phyloP scores from a whole-genome alignment of 208 protist genomes.

The Wallacemonas sp. region DNA sequence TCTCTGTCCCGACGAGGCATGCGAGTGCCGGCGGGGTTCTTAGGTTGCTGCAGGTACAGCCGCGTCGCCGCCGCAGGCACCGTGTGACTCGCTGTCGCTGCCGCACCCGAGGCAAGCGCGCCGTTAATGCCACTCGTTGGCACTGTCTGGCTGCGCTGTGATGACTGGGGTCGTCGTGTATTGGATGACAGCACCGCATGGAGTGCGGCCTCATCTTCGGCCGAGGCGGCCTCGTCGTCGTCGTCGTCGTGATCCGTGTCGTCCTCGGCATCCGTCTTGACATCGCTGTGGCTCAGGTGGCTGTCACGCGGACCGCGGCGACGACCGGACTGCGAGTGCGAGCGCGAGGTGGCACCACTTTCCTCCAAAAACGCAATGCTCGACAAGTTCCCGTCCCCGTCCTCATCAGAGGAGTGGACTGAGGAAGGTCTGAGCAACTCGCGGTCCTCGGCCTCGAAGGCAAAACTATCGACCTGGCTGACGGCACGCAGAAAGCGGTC shows the following conservation, averaged over 20 bases:
- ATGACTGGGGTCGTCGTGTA: constrained; percentile 5
- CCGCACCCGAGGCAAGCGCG: too few relatives aligned
- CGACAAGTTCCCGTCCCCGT: background rate
- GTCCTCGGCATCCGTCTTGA: background rate
- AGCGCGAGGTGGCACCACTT: constrained; percentile 1
- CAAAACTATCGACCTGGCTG: constrained; percentile 14
- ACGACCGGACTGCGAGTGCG: background rate
- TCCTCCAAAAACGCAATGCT: constrained; percentile 7
- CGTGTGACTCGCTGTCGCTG: too few relatives aligned
- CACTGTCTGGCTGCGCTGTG: too few relatives aligned
- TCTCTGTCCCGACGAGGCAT: too few relatives aligned
- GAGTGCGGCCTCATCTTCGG: background rate
- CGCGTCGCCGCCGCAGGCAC: too few relatives aligned
- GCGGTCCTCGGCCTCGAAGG: background rate
- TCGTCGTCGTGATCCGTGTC: background rate
- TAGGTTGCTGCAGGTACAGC: background rate
- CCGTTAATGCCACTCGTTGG: too few relatives aligned
- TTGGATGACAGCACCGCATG: constrained; percentile 5
- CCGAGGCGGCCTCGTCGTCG: background rate
- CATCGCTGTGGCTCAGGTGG: background rate
- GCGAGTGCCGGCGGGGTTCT: too few relatives aligned
- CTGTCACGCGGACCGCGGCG: background rate
- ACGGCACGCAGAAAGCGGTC: constrained; percentile 15
- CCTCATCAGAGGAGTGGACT: background rate
- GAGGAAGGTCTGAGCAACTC: background rate